Base-by-base conservation (phyloP, 768 basidiomycete genomes). In the Lanmaoa rubissima region DNA sequence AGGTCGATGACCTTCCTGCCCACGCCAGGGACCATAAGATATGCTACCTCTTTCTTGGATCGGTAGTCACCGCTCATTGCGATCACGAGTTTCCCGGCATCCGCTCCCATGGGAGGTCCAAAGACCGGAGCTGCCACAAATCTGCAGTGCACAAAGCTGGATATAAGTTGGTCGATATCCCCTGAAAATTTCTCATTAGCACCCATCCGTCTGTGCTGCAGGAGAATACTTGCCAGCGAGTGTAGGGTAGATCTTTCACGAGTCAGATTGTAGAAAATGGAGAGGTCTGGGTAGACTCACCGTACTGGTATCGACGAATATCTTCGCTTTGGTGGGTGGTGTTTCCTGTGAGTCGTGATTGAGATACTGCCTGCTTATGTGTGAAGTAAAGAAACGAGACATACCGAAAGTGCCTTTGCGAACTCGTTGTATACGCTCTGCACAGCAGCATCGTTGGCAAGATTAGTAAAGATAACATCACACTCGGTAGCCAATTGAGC, bases 261-360 rank as follows among this genome's bases (percentile, higher is more conserved):
- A 39, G 51, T 67, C 54, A 63, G 54, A 43, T 48, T 36, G 47
- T 28, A 50, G 53, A 21, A 32, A 34, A 14, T 21, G 26, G 31
- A 40, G n/a, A 53, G 19, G 55, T 31, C 14, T 43, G 32, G 35
- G 28, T 28, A 52, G n/a, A 74, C 84, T 54, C 53, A 91, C 90
- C 3, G 92, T 95, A 73, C 85, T 86, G 13, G 88, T 92, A 62
- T 95, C 92, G 34, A 93, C 86, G 60, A 94, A 92, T 45, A 92
- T 88, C 69, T 86, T 93, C 61, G 76, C 71, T 65, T 74, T 78
- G 8, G 76, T 67, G 1, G 80, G 76, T 32, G 78, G 76, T 21
- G 65, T 62, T 62, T 65, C 65, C 75, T 84, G 17, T 14, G 38
- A 59, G 57, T 14, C 36, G 45, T 5, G 14, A 53, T 65, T 60